A percentile compares a stretch with the other conserved stretches of the same genome.
phyloP scores from a whole-genome alignment of 176 grass and related monocot genomes.

The Saccharum spontaneum region DNA sequence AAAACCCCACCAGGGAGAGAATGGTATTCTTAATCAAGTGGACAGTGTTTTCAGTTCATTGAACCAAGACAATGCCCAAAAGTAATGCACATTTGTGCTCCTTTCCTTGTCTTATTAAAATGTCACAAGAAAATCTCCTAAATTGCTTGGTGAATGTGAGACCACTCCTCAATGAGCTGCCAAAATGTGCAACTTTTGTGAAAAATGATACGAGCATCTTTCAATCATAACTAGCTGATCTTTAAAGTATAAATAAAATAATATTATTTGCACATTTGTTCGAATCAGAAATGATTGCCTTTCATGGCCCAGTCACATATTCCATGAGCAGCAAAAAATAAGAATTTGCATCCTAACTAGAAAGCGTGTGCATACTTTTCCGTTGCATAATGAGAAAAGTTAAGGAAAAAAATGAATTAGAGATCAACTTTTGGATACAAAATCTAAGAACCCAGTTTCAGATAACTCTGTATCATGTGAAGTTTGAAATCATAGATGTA shows the following conservation, averaged over 20 bases:
- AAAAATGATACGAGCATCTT: background rate
- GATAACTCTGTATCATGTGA: conserved; percentile 16
- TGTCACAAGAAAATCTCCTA: background rate
- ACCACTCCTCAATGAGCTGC: background rate
- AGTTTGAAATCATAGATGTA: background rate
- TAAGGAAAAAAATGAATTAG: background rate
- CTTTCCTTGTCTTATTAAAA: background rate
- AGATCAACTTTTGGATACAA: background rate
- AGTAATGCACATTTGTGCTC: conserved; percentile 5
- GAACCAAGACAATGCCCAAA: conserved; percentile 26
- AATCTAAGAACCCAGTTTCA: background rate
- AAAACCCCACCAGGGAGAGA: background rate
- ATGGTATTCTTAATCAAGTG: conserved; percentile 2
- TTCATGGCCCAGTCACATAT: background rate
- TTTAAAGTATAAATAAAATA: background rate
- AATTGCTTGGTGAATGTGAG: background rate
- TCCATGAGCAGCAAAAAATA: background rate
- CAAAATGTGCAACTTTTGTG: background rate
- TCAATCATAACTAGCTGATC: conserved; percentile 10
- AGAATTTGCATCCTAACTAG: conserved; percentile 6
- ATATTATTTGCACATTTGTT: conserved; percentile 13
- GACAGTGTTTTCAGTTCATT: conserved; percentile 23
- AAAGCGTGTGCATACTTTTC: background rate
- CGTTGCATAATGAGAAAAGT: background rate
- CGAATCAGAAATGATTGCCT: background rate